Evolutionary conservation across 2,329 filamentous ascomycete species (phyloP), one percentile per base, ranked within the genome.

Genomic region (Xylaria polymorpha): DNA sequence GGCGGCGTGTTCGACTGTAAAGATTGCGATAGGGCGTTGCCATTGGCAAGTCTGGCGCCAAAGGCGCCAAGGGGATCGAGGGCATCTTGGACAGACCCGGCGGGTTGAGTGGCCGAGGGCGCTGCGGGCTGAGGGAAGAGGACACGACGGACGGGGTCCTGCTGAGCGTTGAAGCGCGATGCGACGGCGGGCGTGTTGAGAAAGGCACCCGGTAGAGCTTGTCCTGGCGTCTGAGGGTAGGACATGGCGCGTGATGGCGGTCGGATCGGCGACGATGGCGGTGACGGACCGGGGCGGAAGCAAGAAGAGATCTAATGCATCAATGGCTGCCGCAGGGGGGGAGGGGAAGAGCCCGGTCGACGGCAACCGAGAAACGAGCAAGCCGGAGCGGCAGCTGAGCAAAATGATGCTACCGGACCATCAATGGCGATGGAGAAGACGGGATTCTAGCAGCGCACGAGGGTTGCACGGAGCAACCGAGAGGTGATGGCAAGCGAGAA

Each of bases 161-260:
- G 71, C 80, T 74, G 79, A 61, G 79, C 74, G 74, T 80, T 82
- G 77, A 81, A 85, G 73, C 85, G 83, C 61, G 85, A 85, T 63
- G 82, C 80, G 43, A 86, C 84, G 66, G 90, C 92, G 57, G 92
- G 92, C 25, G 93, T 95, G 75, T 91, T 88, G 77, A 94, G 82
- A 78, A 91, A 95, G 76, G 90, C 90, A 83, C 92, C 92, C 53
- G 92, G 92, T 57, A 94, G 84, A 70, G 88, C 88, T 75, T 92
- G 89, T 82, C 91, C 86, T 46, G 92, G 92, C 66, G 92, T 83
- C 73, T 83, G 82, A 29, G 84, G 81, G 72, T 87, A 86, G 61
- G 87, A 83, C 88, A 90, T 90, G 69, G 64, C 64, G 67, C 61
- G 67, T 65, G 57, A 35, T 37, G 39, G 39, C 65, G 18, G 59